A percentile compares a stretch with the other conserved stretches of the same genome.
Evolutionary conservation across 441 rosid genomes (phyloP).

Genomic region (Codiaeum variegatum): DNA sequence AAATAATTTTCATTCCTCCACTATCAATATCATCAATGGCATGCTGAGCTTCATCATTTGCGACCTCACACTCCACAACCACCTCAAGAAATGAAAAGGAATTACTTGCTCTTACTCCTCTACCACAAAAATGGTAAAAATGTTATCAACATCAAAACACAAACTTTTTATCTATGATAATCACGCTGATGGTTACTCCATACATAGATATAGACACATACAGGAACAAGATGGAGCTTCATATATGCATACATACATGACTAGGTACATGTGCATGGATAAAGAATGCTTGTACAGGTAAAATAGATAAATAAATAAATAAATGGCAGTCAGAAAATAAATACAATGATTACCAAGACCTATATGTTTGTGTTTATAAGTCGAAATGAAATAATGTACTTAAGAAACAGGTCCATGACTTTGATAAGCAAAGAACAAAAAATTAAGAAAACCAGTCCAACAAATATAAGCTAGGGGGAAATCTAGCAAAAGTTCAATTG

Average conservation of each 20-base stretch:
- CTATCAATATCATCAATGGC: conserved; percentile 23
- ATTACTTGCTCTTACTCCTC: conserved; percentile 72
- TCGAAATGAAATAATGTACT: neutral
- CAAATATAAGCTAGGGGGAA: neutral
- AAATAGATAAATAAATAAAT: neutral
- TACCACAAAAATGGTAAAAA: conserved; percentile 31
- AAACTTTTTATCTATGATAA: neutral
- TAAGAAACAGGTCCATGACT: neutral
- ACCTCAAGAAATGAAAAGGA: conserved; percentile 84
- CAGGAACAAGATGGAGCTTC: neutral
- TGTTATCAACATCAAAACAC: conserved; percentile 21
- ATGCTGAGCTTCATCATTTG: conserved; percentile 35
- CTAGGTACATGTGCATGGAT: neutral
- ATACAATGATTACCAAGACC: neutral
- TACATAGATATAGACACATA: neutral
- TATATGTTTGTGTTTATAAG: conserved; percentile 5
- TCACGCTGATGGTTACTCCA: neutral
- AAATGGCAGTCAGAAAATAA: neutral
- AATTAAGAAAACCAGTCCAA: neutral
- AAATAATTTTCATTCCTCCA: conserved; percentile 42
- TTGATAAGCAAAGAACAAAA: neutral
- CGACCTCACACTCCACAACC: conserved; percentile 71
- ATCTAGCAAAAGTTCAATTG: neutral
- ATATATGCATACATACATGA: neutral
- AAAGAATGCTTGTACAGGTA: neutral